phyloP scores from a whole-genome alignment of 2,329 filamentous ascomycete species.

The Aspergillus sp. region DNA sequence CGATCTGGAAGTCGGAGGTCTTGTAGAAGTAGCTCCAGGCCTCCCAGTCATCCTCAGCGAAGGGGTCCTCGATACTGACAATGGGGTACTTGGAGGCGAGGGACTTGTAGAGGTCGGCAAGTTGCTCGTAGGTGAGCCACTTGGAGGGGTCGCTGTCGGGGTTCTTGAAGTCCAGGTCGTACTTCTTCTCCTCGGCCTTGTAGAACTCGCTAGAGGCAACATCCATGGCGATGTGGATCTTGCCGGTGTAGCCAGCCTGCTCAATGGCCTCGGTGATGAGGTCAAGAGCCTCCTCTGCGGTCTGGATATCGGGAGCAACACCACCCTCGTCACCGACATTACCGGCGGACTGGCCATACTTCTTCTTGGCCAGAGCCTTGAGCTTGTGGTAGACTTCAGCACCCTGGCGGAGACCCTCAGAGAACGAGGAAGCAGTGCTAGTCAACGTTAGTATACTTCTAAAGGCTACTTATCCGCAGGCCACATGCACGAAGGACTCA shows the following conservation, averaged over 20 bases:
- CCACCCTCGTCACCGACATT: constrained; percentile 99
- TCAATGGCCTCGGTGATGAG: constrained; percentile 95
- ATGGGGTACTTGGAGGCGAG: constrained; percentile 96
- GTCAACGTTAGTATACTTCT: not conserved
- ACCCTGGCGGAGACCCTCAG: constrained; percentile 93
- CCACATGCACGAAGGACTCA: constrained; percentile 45
- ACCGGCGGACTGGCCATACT: constrained; percentile 97
- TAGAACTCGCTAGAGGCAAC: constrained; percentile 99
- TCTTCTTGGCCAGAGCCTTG: constrained; percentile 97
- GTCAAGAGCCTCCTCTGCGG: constrained; percentile 91
- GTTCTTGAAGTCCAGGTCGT: constrained; percentile 99
- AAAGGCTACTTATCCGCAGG: not conserved
- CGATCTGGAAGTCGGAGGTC: constrained; percentile 97
- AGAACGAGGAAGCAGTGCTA: constrained; percentile 82
- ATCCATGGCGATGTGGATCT: constrained; percentile 99
- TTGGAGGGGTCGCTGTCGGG: constrained; percentile 91
- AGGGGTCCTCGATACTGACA: constrained; percentile 97
- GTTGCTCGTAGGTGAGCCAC: constrained; percentile 98
- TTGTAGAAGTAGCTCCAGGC: constrained; percentile 99
- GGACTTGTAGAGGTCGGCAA: constrained; percentile 85
- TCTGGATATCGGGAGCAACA: constrained; percentile 98
- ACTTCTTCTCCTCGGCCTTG: constrained; percentile 96
- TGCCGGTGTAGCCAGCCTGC: constrained; percentile 89
- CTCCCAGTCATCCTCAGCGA: constrained; percentile 99
- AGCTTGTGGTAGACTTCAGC: constrained; percentile 98